A percentile compares a stretch with the other conserved stretches of the same genome.
Evolutionary conservation across 345 rosid genomes (phyloP).

Genomic region (Nasturtium officinale): DNA sequence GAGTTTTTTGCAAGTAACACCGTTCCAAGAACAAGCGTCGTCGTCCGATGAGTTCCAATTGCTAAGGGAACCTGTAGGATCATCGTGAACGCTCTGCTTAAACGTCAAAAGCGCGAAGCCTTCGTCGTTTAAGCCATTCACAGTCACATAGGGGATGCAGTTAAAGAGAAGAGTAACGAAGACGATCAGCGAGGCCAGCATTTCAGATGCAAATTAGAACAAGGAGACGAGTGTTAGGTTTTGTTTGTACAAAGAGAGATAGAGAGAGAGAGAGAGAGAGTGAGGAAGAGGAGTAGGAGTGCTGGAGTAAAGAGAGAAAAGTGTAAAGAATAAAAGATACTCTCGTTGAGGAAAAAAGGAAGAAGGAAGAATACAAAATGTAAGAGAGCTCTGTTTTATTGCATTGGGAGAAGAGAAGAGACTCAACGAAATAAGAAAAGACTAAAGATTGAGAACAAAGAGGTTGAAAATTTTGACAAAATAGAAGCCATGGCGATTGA

Average conservation of each 20-base stretch:
- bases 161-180: constrained; percentile 46
- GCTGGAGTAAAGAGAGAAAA: constrained; percentile 33
- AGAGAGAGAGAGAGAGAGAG: constrained; percentile 20
- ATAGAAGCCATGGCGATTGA: constrained; percentile 35
- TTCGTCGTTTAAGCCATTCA: constrained; percentile 55
- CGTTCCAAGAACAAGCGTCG: constrained; percentile 88
- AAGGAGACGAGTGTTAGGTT: constrained; percentile 22
- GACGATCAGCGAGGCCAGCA: constrained; percentile 46
- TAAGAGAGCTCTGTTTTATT: constrained; percentile 24
- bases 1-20: constrained; percentile 79
- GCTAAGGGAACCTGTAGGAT: constrained; percentile 76
- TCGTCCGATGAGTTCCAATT: constrained; percentile 84
- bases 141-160: constrained; percentile 31
- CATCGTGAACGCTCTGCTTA: constrained; percentile 63
- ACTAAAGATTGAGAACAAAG: background rate
- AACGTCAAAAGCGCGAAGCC: constrained; percentile 78
- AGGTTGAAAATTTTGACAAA: constrained; percentile 36
- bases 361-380: constrained; percentile 35
- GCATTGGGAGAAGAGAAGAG: constrained; percentile 35
- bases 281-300: constrained; percentile 27
- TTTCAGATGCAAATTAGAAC: constrained; percentile 26
- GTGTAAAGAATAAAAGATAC: constrained; percentile 35
- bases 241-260: constrained; percentile 34
- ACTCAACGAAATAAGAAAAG: background rate
- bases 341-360: constrained; percentile 40